Evolutionary conservation across 169 alveolate genomes (phyloP), one percentile per base, ranked within the genome.

Genomic region (Eimeria brunetti): DNA sequence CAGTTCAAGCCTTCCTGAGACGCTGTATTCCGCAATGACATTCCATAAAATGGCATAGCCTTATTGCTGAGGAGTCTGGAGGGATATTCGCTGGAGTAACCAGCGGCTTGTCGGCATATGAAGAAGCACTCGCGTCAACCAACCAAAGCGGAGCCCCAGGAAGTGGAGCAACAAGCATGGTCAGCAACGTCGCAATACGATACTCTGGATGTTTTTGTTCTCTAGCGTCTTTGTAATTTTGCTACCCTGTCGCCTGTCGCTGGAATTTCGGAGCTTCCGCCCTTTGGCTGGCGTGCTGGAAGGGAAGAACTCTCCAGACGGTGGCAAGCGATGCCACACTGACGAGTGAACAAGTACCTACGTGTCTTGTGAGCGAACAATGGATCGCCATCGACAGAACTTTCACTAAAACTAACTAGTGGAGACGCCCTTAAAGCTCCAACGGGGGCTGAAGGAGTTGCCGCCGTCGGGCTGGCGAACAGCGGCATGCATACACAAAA

Each of bases 381-480:
- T 38, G 51, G 83, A 73, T 18, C 33, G 53, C 83, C 56, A 38
- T 38, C 56, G 38, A 73, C 83, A 73, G 53, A 73, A 73, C 83
- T 36, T 73, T 16, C 6, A 36, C 22, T 73, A 73, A 73, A 73
- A 73, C 53, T 36, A n/a, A 38, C 83, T 51, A 49, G 88, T 27
- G 88, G 46, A 16, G 49, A 64, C 38, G 46, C 46, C 38, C 44
- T 49, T 16, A 44, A 78, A 46, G 46, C 18, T 27, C 3, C 27
- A 18, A 14, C 88, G 41, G 88, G 88, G 88, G 67, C 88, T 78
- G 64, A n/a, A 24, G 62, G 49, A 67, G 67, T 67, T 46, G 46
- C 88, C 88, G 88, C 88, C 67, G n/a, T 78, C 67, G 69, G 88
- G 88, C 46, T 78, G 88, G 27, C 67, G 88, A 30, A 24, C 88